Base-by-base conservation (phyloP, 2,329 filamentous ascomycete genomes). In the Xylaria digitata region DNA sequence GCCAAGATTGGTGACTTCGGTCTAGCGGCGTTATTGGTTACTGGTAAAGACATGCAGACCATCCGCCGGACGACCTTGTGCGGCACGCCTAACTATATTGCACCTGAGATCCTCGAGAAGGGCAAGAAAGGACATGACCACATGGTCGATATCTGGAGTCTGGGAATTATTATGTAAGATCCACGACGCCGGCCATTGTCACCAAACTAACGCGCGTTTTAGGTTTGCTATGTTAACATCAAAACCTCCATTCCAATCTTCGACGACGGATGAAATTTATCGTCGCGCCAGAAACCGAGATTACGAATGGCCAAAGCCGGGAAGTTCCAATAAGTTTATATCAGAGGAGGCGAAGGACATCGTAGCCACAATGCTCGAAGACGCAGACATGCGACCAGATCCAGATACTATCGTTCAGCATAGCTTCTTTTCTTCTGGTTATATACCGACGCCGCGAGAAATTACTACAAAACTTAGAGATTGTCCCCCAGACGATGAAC, bases 1-100 rank as follows among this genome's bases (percentile, higher is more conserved):
- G 91, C 97, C 74, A 99, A 99, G 79, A 93, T 99, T 74, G 96
- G 96, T 50, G 96, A 99, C 79, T 99, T 99, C 81, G 96, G 96
- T 2, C 85, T 99, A 62, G 96, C 96, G 34, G 96, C 96, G 32
- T 84, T 99, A 73, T 85, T 98, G 63, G 90, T 98, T 50, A 96
- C 94, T 9, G 93, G 95, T 76, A 94, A 91, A 78, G 96, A 99
- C 76, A 92, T 93, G 86, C 90, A 90, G 79, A 93, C 88, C 67
- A 89, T 89, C 74, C 89, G 96, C 70, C 88, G 96, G 75, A 97
- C 93, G 30, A 99, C 96, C 6, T 88, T 99, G 66, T 99, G 96
- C 74, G 96, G 96, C 65, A 99, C 96, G 4, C 96, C 96, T 1
- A 99, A 99, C 79, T 99, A 99, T 78, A 97, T 99, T 73, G 96